A percentile compares a stretch with the other conserved stretches of the same genome.
Conservation (phyloP, 176 grass and related monocot genomes). For the Leersia perrieri region DNA sequence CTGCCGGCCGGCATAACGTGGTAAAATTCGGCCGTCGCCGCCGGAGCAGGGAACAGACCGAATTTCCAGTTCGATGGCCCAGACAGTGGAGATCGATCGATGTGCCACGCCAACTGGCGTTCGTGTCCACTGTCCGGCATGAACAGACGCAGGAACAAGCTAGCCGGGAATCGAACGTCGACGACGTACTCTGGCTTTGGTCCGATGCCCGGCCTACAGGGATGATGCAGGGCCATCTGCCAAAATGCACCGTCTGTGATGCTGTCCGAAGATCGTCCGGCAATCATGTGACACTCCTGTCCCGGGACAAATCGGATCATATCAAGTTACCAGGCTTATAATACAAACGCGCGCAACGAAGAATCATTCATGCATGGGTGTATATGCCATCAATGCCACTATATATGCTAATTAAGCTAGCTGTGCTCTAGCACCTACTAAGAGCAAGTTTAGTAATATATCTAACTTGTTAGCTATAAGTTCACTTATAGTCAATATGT, state of each 20-base stretch:
- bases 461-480: too few relatives aligned
- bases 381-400: not conserved
- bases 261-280: conserved; percentile 34
- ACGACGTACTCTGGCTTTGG: conserved; percentile 28
- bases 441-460: too few relatives aligned
- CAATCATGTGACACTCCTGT: conserved; percentile 27
- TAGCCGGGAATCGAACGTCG: not conserved
- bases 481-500: too few relatives aligned
- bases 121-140: not conserved
- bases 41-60: not conserved
- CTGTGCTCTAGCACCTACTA: not conserved
- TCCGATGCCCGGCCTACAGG: conserved; percentile 21
- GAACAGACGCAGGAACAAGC: not conserved
- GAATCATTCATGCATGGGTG: not conserved
- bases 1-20: conserved; percentile 27
- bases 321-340: conserved; percentile 33
- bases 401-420: not conserved
- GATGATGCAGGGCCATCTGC: conserved; percentile 6
- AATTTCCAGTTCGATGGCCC: not conserved
- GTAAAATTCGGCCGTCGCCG: conserved; percentile 28
- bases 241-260: not conserved
- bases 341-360: not conserved
- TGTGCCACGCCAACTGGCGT: not conserved
- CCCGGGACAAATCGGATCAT: conserved; percentile 52
- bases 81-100: not conserved